Base-by-base conservation (phyloP, 768 basidiomycete species). In the Sistotremastrum suecicum region DNA sequence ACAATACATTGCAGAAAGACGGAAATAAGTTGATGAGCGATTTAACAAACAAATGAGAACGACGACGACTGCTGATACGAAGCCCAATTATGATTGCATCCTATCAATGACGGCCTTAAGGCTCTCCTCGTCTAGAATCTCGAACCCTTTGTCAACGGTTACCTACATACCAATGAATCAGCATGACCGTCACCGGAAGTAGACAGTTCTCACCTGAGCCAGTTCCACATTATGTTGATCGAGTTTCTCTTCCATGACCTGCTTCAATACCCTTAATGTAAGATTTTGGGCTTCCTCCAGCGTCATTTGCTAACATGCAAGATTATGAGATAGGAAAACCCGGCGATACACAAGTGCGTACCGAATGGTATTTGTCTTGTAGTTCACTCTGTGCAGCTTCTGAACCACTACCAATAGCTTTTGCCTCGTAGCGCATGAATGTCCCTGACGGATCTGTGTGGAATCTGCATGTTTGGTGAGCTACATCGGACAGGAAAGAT, bases 191-290 rank as follows among this genome's bases (percentile, higher is more conserved):
- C 39, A 46, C 43, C 41, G 11, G 46, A 43, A 20, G 20, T 20
- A 33, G 11, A 7, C 12, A 45, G n/a, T 7, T 63, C 70, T 33
- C 44, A 84, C 92, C 73, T 92, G 90, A 44, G 94, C 91, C 9
- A 99, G 71, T 63, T 98, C 92, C 29, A 98, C 92, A 54, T 99
- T 98, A 67, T 97, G 92, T 55, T 95, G 88, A 64, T 98, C 94
- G 38, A 99, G 75, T 62, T 95, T 97, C 68, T 98, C 95, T 63
- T 98, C 95, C 95, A 98, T 99, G 39, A 98, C 95, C 67, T 98
- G 91, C 67, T 99, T 98, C 51, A 98, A 68, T 40, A 98, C 88
- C 51, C 78, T 80, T 44, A 98, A 67, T 3, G 87, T 83, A 51
- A 98, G 66, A 36, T 75, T 68, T 54, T 97, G 88, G 0, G 91